Base-by-base conservation (phyloP, 2,329 filamentous ascomycete genomes). In the Fusarium nematophilum region DNA sequence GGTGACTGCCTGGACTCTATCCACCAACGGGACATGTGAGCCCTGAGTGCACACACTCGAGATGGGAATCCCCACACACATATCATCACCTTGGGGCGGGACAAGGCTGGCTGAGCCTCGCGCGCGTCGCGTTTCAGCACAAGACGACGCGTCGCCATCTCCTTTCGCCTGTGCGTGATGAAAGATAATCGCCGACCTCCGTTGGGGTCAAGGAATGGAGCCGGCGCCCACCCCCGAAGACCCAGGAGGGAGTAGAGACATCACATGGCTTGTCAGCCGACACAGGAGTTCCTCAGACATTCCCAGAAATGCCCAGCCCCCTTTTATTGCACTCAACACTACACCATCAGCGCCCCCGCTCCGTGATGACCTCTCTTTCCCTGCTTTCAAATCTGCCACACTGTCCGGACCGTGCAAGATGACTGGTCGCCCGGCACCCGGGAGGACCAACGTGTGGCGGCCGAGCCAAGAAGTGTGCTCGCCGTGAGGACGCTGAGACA, bases 211-310 rank as follows among this genome's bases (percentile, higher is more conserved):
- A 56, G 56, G 39, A 67, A 66, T 57, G 54, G 44, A 50, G 29
- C 44, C 30, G 29, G 40, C 47, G 45, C 29, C 33, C 53, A 42
- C 34, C 43, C 36, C 53, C 26, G 42, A 39, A 38, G 48, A 29
- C 29, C 47, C 34, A 27, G 39, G 17, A 36, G 40, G 46, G 44
- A 21, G 40, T 52, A 59, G 43, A 57, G 39, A 52, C 49, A 65
- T 69, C 66, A 67, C 64, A 69, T 69, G 66, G 66, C 59, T 59
- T 53, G 59, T 69, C 66, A 69, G 66, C 64, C 62, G 66, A 69
- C 66, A 64, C 31, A 21, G 46, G 45, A 42, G 53, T 66, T 54
- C 45, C 51, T 65, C 39, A 62, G 52, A 30, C 51, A 57, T 57
- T 46, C 53, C 57, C 44, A 39, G 48, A 49, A 38, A 50, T 45